Evolutionary conservation across 768 basidiomycete species (phyloP).

Genomic region (Mycena latifolia): DNA sequence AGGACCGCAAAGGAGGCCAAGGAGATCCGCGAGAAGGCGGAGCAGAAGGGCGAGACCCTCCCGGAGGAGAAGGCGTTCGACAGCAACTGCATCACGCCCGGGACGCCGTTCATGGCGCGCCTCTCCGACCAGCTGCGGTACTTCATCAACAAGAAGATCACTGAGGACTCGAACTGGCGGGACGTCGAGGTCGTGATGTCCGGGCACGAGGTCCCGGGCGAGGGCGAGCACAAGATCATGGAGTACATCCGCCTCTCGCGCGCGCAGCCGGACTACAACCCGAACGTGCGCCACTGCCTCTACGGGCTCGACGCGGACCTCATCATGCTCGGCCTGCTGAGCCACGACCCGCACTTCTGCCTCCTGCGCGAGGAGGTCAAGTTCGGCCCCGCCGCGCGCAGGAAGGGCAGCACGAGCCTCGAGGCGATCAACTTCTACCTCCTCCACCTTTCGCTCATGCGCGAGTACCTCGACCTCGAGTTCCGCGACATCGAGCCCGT

Average conservation of each 20-base stretch:
- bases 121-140: constrained; percentile 95
- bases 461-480: constrained; percentile 98
- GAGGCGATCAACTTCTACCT: constrained; percentile 95
- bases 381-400: constrained; percentile 86
- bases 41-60: constrained; percentile 89
- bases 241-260: constrained; percentile 96
- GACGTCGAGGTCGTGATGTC: constrained; percentile 93
- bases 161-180: constrained; percentile 96
- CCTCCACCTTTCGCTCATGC: constrained; percentile 92
- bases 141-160: constrained; percentile 98
- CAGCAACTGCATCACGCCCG: constrained; percentile 98
- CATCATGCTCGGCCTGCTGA: constrained; percentile 97
- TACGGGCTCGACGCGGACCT: constrained; percentile 99
- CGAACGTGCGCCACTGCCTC: constrained; percentile 96
- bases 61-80: constrained; percentile 97
- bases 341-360: constrained; percentile 99
- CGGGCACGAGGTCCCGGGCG: constrained; percentile 98
- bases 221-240: constrained; percentile 99
- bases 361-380: constrained; percentile 97
- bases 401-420: constrained; percentile 73
- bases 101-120: constrained; percentile 95
- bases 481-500: constrained; percentile 79
- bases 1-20: constrained; percentile 93
- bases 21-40: constrained; percentile 89
- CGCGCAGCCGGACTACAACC: constrained; percentile 96